phyloP scores from a whole-genome alignment of 495 filamentous ascomycete species.

The Tuber magnatum region DNA sequence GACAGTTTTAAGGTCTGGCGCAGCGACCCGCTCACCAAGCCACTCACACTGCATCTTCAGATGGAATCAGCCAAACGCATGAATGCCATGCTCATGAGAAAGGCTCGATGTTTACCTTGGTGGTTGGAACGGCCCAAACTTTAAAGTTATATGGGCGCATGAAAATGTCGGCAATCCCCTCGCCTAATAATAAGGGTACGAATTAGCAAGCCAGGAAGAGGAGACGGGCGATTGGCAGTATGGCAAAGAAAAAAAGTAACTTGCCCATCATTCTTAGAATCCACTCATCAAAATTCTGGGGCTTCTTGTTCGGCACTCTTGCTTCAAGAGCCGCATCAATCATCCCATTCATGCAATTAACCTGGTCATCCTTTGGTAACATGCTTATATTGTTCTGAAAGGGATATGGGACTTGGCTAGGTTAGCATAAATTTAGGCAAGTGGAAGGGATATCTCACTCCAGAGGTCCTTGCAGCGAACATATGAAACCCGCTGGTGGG shows the following conservation, averaged over 20 bases:
- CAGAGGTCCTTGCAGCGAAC: constrained; percentile 92
- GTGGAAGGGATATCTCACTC: constrained; percentile 40
- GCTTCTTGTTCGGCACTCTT: constrained; percentile 81
- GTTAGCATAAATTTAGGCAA: constrained; percentile 15
- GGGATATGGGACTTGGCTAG: constrained; percentile 70
- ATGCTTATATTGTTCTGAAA: constrained; percentile 99
- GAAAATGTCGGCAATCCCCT: constrained; percentile 87
- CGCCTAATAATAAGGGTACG: constrained; percentile 15
- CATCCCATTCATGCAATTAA: constrained; percentile 90
- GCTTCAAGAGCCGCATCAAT: constrained; percentile 87
- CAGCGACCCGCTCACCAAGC: constrained; percentile 97
- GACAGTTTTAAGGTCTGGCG: constrained; percentile 90
- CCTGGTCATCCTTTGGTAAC: constrained; percentile 94
- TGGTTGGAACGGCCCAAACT: constrained; percentile 98
- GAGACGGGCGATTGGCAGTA: not conserved
- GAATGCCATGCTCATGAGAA: not conserved
- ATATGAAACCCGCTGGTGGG: constrained; percentile 96
- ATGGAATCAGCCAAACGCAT: constrained; percentile 15
- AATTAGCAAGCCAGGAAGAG: not conserved
- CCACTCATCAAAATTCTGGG: constrained; percentile 96
- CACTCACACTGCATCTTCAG: constrained; percentile 98
- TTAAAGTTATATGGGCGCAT: constrained; percentile 99
- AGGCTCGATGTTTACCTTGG: constrained; percentile 59
- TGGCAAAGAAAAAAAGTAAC: not conserved
- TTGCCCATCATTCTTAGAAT: constrained; percentile 85